Conservation (phyloP, 2,329 filamentous ascomycete species). For the Arthrobotrys sphaeroides region DNA sequence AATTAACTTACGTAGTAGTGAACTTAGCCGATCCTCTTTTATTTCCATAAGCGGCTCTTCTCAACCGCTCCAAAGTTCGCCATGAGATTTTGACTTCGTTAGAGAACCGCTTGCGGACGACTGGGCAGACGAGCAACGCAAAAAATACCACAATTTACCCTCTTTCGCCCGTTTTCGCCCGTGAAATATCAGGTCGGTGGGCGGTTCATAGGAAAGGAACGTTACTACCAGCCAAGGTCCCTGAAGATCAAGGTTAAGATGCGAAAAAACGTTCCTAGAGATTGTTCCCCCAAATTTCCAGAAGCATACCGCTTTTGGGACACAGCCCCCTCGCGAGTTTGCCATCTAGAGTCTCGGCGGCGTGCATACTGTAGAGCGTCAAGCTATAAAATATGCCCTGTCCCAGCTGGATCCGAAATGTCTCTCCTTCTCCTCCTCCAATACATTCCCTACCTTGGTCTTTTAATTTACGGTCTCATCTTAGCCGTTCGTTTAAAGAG, state of each 20-base stretch:
- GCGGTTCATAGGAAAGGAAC: neutral
- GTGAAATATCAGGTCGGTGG: too few relatives aligned
- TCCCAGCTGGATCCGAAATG: neutral
- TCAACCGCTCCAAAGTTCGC: neutral
- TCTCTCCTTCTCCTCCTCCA: neutral
- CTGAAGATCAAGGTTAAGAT: slow-evolving; percentile 33
- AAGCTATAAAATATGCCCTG: slow-evolving; percentile 13
- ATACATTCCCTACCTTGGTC: neutral
- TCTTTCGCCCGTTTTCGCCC: neutral
- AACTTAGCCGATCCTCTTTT: slow-evolving; percentile 10
- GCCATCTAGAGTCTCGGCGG: too few relatives aligned
- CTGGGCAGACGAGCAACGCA: neutral
- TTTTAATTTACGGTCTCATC: neutral
- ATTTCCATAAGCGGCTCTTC: slow-evolving; percentile 13
- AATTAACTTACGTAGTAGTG: slow-evolving; percentile 11
- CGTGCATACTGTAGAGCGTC: neutral
- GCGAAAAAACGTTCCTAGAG: slow-evolving; percentile 14
- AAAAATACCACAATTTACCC: slow-evolving; percentile 13
- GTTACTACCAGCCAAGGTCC: neutral
- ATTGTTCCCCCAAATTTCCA: neutral
- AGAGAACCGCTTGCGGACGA: neutral
- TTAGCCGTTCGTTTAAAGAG: neutral
- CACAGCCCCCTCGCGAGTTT: neutral
- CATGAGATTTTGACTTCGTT: neutral
- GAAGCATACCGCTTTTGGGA: slow-evolving; percentile 13